phyloP scores from a whole-genome alignment of 2,329 filamentous ascomycete genomes.

The Neonectria neomacrospora region DNA sequence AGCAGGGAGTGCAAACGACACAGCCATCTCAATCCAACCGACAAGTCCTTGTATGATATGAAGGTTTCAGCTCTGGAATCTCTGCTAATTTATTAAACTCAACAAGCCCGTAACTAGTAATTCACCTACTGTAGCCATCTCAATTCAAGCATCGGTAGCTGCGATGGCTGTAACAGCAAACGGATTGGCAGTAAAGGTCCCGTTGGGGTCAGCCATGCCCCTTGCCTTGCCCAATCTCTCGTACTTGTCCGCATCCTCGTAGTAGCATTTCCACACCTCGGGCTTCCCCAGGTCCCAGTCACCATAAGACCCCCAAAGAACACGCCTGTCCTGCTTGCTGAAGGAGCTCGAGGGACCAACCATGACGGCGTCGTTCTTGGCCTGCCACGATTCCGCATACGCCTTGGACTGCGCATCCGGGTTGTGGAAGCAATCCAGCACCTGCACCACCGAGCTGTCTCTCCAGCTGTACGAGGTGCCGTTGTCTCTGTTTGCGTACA shows the following conservation, averaged over 20 bases:
- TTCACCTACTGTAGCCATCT: not conserved
- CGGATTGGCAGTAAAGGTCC: constrained; percentile 51
- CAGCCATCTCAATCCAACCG: too few species aligned
- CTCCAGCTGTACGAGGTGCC: constrained; percentile 61
- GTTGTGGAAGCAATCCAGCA: constrained; percentile 58
- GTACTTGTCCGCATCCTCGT: constrained; percentile 51
- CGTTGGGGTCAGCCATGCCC: constrained; percentile 49
- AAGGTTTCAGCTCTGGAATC: too few species aligned
- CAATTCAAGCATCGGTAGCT: not conserved
- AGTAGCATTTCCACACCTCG: constrained; percentile 49
- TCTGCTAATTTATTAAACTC: too few species aligned
- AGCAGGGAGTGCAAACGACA: too few species aligned
- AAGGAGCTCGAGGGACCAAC: constrained; percentile 48
- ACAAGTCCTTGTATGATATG: too few species aligned
- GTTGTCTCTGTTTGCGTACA: constrained; percentile 54
- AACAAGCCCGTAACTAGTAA: too few species aligned
- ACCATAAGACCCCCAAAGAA: constrained; percentile 55
- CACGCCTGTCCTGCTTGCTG: constrained; percentile 51
- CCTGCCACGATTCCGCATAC: constrained; percentile 55
- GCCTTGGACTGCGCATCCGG: constrained; percentile 40
- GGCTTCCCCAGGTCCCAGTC: constrained; percentile 48
- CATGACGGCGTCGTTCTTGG: constrained; percentile 51
- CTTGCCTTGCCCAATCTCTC: constrained; percentile 46
- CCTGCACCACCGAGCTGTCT: constrained; percentile 53
- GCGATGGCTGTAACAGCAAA: constrained; percentile 41